phyloP scores from a whole-genome alignment of 176 grass and related monocot species.

The Musa troglodytarum region DNA sequence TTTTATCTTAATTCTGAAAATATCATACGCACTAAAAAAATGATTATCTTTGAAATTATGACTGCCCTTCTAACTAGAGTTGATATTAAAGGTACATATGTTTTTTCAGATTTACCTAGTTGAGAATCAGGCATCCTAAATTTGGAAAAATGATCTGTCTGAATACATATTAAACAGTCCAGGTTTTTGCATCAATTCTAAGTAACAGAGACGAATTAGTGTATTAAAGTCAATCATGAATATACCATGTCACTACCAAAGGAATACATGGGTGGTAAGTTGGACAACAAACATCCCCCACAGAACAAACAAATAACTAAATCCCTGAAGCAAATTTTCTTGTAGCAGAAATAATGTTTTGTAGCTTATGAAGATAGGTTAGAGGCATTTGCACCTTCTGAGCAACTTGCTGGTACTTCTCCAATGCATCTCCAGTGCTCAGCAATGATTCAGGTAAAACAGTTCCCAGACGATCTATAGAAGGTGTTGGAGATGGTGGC shows the following conservation, averaged over 20 bases:
- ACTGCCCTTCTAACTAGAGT: not conserved
- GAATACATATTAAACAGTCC: too few species aligned
- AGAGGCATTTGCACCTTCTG: conserved; percentile 50
- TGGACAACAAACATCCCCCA: not conserved
- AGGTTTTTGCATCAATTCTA: too few species aligned
- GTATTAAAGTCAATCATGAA: not conserved
- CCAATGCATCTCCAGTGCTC: conserved; percentile 66
- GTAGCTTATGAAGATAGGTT: not conserved
- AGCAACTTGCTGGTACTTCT: conserved; percentile 67
- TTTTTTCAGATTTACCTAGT: not conserved
- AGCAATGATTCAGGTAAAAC: conserved; percentile 50
- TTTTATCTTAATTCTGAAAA: not conserved
- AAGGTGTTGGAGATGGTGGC: conserved; percentile 38
- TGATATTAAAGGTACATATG: not conserved
- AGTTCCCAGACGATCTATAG: conserved; percentile 53
- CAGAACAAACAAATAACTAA: not conserved
- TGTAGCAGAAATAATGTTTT: not conserved
- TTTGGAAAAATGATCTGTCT: too few species aligned
- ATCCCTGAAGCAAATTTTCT: not conserved
- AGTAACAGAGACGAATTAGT: too few species aligned
- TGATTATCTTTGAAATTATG: not conserved
- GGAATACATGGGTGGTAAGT: not conserved
- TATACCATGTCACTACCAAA: not conserved
- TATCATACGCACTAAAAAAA: not conserved
- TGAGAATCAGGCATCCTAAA: too few species aligned